phyloP scores from a whole-genome alignment of 208 protist species.

The Leishmania mexicana region DNA sequence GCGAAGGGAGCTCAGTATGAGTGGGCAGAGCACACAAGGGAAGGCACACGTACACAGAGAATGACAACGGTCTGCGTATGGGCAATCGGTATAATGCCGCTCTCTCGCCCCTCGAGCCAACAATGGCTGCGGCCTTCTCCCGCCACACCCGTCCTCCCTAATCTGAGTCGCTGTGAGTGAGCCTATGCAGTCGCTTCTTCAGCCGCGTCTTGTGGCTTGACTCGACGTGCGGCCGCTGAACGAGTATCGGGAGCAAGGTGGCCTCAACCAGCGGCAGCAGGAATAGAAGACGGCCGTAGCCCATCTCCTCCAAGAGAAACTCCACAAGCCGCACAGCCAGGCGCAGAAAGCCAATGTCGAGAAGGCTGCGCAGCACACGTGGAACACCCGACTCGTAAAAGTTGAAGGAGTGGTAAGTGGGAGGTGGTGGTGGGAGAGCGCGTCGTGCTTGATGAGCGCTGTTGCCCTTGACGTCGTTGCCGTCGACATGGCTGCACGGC shows the following conservation, averaged over 20 bases:
- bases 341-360: slow-evolving; percentile 64
- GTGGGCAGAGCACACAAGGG: not conserved
- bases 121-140: too few species aligned
- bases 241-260: slow-evolving; percentile 52
- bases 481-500: not conserved
- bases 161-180: slow-evolving; percentile 89
- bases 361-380: slow-evolving; percentile 65
- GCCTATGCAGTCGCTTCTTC: slow-evolving; percentile 44
- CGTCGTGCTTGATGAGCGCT: not conserved
- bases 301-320: slow-evolving; percentile 86
- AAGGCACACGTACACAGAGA: not conserved
- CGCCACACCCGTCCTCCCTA: slow-evolving; percentile 5
- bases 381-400: slow-evolving; percentile 62
- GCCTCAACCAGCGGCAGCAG: slow-evolving; percentile 48
- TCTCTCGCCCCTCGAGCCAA: not conserved
- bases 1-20: not conserved
- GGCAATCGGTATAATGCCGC: not conserved
- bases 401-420: slow-evolving; percentile 37
- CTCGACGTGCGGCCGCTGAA: slow-evolving; percentile 44
- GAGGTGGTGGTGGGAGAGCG: not conserved
- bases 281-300: slow-evolving; percentile 45
- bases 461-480: not conserved
- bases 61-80: not conserved
- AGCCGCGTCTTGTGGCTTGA: slow-evolving; percentile 63
- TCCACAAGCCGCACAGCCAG: slow-evolving; percentile 77